Base-by-base conservation (phyloP, 148 eudicot species). In the Vaccinium darrowii region DNA sequence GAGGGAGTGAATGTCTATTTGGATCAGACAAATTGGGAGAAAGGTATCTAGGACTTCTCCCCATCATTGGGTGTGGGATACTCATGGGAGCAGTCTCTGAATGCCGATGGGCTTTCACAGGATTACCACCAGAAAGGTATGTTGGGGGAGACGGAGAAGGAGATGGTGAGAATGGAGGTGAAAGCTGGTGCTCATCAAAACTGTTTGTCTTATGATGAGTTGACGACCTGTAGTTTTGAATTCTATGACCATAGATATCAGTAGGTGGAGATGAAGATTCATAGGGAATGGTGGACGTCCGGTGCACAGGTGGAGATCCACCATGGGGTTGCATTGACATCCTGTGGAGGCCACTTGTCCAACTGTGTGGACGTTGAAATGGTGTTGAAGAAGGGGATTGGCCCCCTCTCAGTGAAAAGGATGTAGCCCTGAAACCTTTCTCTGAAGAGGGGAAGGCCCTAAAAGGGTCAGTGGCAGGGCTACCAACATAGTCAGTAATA, bases 1-100 rank as follows among this genome's bases (percentile, higher is more conserved):
- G 99, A 47, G 99, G 99, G 65, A 96, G 98, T 63, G 90, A 87
- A 79, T 88, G 88, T 86, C 97, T 89, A 83, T 83, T 93, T 50
- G 99, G 95, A 83, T 96, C 99, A 39, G 99, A 96, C 57, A 93
- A 82, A 91, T 96, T 96, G 71, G 98, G 99, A 83, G 99, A 96
- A 83, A 92, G 92, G 85, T 93, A 88, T 81, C 88, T 90, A 14
- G 95, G 93, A 86, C 91, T 93, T 93, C 93, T 91, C 50, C 86
- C 92, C 91, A 96, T 47, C 91, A 93, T 89, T 58, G 95, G 91
- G 84, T 93, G 94, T 27, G 99, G 99, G 85, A 96, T 96, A 88
- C 95, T 86, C 80, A 96, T 88, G 81, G 99, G 99, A 63, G 98
- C 92, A 82, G 96, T 91, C 90, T 93, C 98, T 57, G 93, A 87